Percentiles rank a stretch among this genome's conserved stretches.
phyloP scores from a whole-genome alignment of 163 green algal genomes.

The Scenedesmus sp. region DNA sequence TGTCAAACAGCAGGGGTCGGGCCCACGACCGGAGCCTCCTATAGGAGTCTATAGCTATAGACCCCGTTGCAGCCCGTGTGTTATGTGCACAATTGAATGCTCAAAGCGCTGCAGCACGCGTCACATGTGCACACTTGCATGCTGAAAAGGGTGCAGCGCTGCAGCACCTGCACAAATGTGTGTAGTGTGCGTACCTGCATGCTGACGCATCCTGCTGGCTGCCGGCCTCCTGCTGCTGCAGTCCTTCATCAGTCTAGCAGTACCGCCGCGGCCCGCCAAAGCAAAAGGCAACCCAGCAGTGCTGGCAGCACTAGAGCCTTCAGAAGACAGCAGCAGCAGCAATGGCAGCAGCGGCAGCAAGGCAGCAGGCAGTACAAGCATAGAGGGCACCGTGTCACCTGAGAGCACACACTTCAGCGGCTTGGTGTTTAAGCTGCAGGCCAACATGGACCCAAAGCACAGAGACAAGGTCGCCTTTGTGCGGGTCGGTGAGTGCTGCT shows the following conservation, averaged over 20 bases:
- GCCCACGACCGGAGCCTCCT: too few relatives aligned
- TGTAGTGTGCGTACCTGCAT: too few relatives aligned
- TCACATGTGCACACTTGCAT: too few relatives aligned
- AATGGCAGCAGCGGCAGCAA: background rate
- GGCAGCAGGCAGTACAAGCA: background rate
- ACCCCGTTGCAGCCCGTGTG: too few relatives aligned
- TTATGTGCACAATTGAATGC: too few relatives aligned
- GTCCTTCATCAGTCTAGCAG: conserved; percentile 70
- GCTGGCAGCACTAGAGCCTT: background rate
- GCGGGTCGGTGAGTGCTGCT: conserved; percentile 40
- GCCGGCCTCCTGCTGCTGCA: conserved; percentile 16
- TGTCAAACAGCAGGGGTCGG: too few relatives aligned
- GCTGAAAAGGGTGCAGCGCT: too few relatives aligned
- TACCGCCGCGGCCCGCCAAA: conserved; percentile 53
- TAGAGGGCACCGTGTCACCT: conserved; percentile 52
- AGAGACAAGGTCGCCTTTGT: conserved; percentile 82
- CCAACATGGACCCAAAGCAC: conserved; percentile 87
- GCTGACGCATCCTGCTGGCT: background rate
- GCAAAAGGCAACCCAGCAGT: conserved; percentile 44
- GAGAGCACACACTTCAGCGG: conserved; percentile 72
- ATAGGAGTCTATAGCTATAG: too few relatives aligned
- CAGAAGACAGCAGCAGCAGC: conserved; percentile 3
- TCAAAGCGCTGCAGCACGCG: too few relatives aligned
- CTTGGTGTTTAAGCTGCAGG: conserved; percentile 86
- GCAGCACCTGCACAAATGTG: too few relatives aligned